Evolutionary conservation across 768 basidiomycete genomes (phyloP).

Genomic region (Scleroderma bovista): DNA sequence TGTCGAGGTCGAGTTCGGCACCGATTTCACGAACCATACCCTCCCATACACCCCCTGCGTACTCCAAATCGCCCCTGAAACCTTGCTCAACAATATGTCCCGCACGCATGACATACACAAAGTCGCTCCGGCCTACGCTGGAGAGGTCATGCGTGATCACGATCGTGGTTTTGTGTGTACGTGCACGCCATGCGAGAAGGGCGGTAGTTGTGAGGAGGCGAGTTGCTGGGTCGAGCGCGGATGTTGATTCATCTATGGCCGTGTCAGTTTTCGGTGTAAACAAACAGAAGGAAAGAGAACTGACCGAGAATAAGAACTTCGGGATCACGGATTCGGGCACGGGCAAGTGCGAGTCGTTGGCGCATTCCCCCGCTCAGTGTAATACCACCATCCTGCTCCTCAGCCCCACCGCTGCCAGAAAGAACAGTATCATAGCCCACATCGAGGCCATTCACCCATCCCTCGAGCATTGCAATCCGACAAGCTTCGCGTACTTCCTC

Average conservation of each 20-base stretch:
- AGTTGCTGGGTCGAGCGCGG: conserved; percentile 81
- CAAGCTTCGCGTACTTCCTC: conserved; percentile 79
- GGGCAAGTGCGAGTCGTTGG: conserved; percentile 84
- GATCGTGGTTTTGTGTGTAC: conserved; percentile 53
- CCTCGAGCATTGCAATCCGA: conserved; percentile 78
- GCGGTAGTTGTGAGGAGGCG: conserved; percentile 81
- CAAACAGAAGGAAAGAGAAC: no score
- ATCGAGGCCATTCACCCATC: conserved; percentile 80
- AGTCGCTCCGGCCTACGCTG: conserved; percentile 70
- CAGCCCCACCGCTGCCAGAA: conserved; percentile 38
- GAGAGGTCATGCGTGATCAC: conserved; percentile 90
- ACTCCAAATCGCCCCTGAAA: conserved; percentile 74
- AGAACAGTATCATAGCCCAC: conserved; percentile 83
- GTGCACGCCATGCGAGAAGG: conserved; percentile 50
- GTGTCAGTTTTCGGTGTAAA: not conserved
- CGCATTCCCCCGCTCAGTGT: conserved; percentile 87
- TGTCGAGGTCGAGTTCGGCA: conserved; percentile 37
- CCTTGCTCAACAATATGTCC: conserved; percentile 85
- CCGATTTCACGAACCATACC: conserved; percentile 66
- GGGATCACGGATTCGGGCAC: conserved; percentile 82
- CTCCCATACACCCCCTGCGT: conserved; percentile 58
- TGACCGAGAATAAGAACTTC: conserved; percentile 85
- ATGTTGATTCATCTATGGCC: conserved; percentile 67
- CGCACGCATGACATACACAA: conserved; percentile 86
- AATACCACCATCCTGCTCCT: conserved; percentile 46